Conservation (phyloP, 2,329 filamentous ascomycete species). For the Sporothrix dimorphospora region DNA sequence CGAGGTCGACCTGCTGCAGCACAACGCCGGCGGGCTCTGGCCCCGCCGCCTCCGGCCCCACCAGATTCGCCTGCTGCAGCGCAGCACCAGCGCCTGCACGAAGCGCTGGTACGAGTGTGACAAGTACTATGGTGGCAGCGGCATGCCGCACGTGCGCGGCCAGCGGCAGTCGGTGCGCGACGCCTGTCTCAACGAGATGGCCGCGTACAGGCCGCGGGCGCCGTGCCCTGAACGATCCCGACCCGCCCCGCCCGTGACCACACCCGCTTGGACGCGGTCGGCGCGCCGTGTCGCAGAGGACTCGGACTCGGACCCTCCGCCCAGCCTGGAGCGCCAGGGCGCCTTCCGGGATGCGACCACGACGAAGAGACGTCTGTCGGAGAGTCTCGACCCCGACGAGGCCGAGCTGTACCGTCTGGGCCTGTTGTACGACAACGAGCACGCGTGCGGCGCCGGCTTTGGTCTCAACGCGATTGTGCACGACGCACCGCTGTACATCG, state of each 20-base stretch:
- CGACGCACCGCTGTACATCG: conserved; percentile 45
- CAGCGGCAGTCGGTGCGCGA: conserved; percentile 14
- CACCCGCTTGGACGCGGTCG: not conserved
- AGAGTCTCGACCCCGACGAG: conserved; percentile 41
- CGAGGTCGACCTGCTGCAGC: not conserved
- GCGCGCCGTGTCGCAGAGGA: not conserved
- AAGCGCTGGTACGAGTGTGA: not conserved
- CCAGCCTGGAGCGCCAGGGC: conserved; percentile 51
- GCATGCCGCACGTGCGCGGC: not conserved
- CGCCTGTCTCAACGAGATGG: conserved; percentile 2
- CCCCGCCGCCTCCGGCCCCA: not conserved
- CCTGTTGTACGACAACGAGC: conserved; percentile 50
- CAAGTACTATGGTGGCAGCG: not conserved
- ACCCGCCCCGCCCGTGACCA: not conserved
- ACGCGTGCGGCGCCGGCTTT: conserved; percentile 44
- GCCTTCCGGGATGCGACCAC: conserved; percentile 51
- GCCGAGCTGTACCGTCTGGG: conserved; percentile 50
- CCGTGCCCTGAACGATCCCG: not conserved
- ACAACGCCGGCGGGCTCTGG: not conserved
- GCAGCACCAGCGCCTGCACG: not conserved
- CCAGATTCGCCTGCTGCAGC: conserved; percentile 16
- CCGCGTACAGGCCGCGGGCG: not conserved
- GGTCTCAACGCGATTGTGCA: conserved; percentile 46
- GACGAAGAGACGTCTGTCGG: conserved; percentile 36
- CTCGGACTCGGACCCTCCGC: conserved; percentile 37